Base-by-base conservation (phyloP, 2,329 filamentous ascomycete genomes). In the Chaetomiaceae sp. region DNA sequence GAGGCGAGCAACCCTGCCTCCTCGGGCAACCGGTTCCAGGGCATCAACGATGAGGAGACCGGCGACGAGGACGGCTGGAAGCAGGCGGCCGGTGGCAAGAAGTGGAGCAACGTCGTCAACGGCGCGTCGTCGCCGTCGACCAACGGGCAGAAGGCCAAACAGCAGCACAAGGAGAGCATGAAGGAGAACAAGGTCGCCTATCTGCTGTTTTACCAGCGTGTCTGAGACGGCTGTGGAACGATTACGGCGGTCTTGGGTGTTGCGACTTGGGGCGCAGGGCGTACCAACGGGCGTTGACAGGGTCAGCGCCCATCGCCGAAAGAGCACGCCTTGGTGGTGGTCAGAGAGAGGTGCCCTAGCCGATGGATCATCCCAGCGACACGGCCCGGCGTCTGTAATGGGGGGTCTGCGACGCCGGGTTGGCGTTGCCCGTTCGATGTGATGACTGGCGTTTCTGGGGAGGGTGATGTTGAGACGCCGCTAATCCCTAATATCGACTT, bases 161-260 rank as follows among this genome's bases (percentile, higher is more conserved):
- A 81, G 70, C 69, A 82, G 68, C 56, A 73, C 66, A 76, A 81
- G 68, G 82, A 83, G 61, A 80, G 72, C 58, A 79, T 87, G 65
- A 89, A 89, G 69, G 92, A 97, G 68, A 96, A 92, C 76, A 96
- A 95, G 76, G 92, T 96, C 52, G 93, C 93, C 4, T 99, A 99
- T 70, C 82, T 99, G 59, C 73, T 99, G 64, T 95, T 99, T 72
- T 99, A 99, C 69, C 86, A 96, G 73, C 83, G 82, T 62, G 80
- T 93, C 54, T 81, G 57, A 45, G 25, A 27, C 9, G 7, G 38
- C 9, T 25, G 14, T 13, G 34, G 34, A 45, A 45, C 16, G 21
- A 34, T n/a, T 13, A 42, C 6, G 14, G 23, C 9, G 38, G 20
- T 13, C 31, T 27, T 48, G 39, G 10, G n/a, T 19, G 38, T 25